phyloP scores from a whole-genome alignment of 1,139 yeast species.

The Magnusiomyces paraingens region DNA sequence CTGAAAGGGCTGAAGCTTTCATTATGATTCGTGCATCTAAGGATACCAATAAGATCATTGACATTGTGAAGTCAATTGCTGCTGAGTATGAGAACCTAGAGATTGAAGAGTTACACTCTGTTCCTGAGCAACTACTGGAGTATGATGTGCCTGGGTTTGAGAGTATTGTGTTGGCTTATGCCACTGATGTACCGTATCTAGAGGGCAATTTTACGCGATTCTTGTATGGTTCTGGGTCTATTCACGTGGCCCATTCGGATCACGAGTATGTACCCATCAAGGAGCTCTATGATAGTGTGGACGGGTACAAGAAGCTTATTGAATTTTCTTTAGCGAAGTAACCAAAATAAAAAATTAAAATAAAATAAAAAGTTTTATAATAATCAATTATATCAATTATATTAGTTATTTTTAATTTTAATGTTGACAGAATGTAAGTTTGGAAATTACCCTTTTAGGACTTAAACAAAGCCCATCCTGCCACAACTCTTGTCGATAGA shows the following conservation, averaged over 20 bases:
- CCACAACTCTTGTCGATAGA: too few relatives aligned
- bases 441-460: too few relatives aligned
- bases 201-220: conserved; percentile 38
- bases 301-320: conserved; percentile 51
- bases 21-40: conserved; percentile 51
- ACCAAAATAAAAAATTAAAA: conserved; percentile 1
- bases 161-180: conserved; percentile 47
- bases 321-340: conserved; percentile 18
- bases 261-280: conserved; percentile 48
- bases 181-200: conserved; percentile 60
- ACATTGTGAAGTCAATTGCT: conserved; percentile 37
- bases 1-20: conserved; percentile 50
- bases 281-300: conserved; percentile 48
- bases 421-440: too few relatives aligned
- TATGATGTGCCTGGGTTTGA: conserved; percentile 61
- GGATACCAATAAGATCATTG: conserved; percentile 30
- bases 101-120: conserved; percentile 24
- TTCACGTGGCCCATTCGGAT: conserved; percentile 59
- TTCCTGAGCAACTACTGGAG: conserved; percentile 46
- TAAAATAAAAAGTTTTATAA: background rate
- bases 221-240: conserved; percentile 65
- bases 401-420: too few relatives aligned
- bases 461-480: too few relatives aligned
- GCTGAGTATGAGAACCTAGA: conserved; percentile 26
- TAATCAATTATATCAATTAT: background rate